phyloP scores from a whole-genome alignment of 257 asterid species.

The Eucommia ulmoides region DNA sequence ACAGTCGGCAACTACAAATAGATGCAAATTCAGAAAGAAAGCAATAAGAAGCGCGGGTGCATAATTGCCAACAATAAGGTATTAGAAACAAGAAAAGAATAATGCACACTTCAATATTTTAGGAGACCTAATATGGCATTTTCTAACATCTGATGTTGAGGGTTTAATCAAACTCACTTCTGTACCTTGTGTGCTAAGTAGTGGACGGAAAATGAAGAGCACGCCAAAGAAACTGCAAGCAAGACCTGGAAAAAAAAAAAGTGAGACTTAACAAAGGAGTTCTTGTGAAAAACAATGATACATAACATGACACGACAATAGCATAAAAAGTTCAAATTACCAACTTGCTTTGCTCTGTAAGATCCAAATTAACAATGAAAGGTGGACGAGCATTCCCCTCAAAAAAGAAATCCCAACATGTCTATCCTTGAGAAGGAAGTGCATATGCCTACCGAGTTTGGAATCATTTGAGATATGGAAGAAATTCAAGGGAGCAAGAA shows the following conservation, averaged over 20 bases:
- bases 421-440: too few relatives aligned
- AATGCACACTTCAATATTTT: neutral
- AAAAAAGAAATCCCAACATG: too few relatives aligned
- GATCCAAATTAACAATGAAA: neutral
- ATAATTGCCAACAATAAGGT: neutral
- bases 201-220: constrained; percentile 23
- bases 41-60: neutral
- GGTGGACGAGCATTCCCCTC: neutral
- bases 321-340: neutral
- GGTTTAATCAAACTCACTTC: constrained; percentile 3
- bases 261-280: too few relatives aligned
- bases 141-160: neutral
- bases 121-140: too few relatives aligned
- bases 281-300: too few relatives aligned
- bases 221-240: constrained; percentile 36
- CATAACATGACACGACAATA: neutral
- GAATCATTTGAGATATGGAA: too few relatives aligned
- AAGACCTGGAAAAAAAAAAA: constrained; percentile 30
- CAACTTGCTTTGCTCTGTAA: neutral
- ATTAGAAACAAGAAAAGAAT: neutral
- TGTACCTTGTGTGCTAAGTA: constrained; percentile 21
- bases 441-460: too few relatives aligned
- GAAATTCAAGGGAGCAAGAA: neutral
- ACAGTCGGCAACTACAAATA: too few relatives aligned
- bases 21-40: too few relatives aligned